Evolutionary conservation across 768 basidiomycete genomes (phyloP), one percentile per base, ranked within the genome.

Genomic region (Mycena galericulata): DNA sequence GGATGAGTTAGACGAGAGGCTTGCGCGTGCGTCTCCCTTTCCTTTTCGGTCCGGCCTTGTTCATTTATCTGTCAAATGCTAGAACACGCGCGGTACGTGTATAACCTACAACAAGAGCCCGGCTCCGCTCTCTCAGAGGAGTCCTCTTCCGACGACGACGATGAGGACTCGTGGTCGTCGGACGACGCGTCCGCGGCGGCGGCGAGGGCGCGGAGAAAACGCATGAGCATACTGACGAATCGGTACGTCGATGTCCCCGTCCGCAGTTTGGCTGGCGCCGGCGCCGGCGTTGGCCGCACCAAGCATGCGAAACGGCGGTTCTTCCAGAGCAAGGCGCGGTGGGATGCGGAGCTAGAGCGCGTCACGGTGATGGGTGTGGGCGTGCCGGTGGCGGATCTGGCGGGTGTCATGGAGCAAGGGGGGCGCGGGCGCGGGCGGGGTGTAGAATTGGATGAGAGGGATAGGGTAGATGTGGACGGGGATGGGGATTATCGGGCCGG

Each of bases 11-110:
- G 93, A 94, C 73, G 86, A 88, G 66, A 83, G 82, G 51, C 82
- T 94, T n/a, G 91, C 91, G 14, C 91, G 92, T 93, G 76, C 78
- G 92, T 82, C 9, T 18, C n/a, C 15, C 4, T 6, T 56, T 41
- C 38, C 6, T 46, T 20, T 29, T 34, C n/a, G n/a, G n/a, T n/a
- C n/a, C n/a, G n/a, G n/a, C n/a, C n/a, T n/a, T n/a, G n/a, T n/a
- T 2, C 24, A 9, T 18, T 54, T 50, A 17, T 41, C 17, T 15
- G 10, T 56, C 15, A 3, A 47, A 22, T 26, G n/a, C 14, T 41
- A 93, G 91, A 91, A 78, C 90, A 92, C 62, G 84, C 88, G 12
- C 85, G 89, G 51, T 90, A 89, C 74, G 83, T 92, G 14, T 92
- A 91, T 75, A 82, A 83, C 46, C 77, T 90, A 4, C 70, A 67